Conservation (phyloP, 352 stramenopile species). For the Phytophthora pseudosyringae region DNA sequence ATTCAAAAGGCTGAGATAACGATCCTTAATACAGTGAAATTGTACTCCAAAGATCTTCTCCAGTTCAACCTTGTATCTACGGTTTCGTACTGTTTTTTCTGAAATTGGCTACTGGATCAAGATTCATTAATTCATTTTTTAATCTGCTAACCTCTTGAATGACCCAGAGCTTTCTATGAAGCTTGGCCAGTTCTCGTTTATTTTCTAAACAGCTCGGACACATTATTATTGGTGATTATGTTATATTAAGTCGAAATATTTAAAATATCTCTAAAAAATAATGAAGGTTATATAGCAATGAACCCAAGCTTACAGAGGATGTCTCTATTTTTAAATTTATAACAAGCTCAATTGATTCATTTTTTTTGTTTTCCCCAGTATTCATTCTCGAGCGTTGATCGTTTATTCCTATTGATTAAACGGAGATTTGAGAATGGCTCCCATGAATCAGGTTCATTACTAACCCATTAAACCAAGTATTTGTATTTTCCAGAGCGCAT, state of each 20-base stretch:
- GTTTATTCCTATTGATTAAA: not conserved
- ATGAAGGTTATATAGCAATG: not conserved
- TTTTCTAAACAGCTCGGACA: slow-evolving; percentile 1
- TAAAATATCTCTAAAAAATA: too few relatives aligned
- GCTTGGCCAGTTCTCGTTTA: slow-evolving; percentile 5
- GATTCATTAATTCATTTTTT: not conserved
- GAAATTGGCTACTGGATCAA: too few relatives aligned
- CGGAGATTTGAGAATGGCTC: too few relatives aligned
- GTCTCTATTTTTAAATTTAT: too few relatives aligned
- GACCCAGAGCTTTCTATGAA: not conserved
- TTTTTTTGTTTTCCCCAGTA: not conserved
- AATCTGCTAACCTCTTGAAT: not conserved
- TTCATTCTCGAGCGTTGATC: not conserved
- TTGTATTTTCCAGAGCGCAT: too few relatives aligned
- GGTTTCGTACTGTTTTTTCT: slow-evolving; percentile 11
- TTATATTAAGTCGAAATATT: too few relatives aligned
- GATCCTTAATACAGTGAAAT: too few relatives aligned
- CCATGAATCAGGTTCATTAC: too few relatives aligned
- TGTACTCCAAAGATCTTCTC: not conserved
- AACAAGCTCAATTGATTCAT: not conserved
- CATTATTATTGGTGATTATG: too few relatives aligned
- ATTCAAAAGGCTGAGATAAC: too few relatives aligned
- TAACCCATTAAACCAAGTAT: too few relatives aligned
- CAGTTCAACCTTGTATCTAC: not conserved
- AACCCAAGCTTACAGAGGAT: too few relatives aligned